Conservation (phyloP, 2,329 filamentous ascomycete genomes). For the Sordariomycetes sp. region DNA sequence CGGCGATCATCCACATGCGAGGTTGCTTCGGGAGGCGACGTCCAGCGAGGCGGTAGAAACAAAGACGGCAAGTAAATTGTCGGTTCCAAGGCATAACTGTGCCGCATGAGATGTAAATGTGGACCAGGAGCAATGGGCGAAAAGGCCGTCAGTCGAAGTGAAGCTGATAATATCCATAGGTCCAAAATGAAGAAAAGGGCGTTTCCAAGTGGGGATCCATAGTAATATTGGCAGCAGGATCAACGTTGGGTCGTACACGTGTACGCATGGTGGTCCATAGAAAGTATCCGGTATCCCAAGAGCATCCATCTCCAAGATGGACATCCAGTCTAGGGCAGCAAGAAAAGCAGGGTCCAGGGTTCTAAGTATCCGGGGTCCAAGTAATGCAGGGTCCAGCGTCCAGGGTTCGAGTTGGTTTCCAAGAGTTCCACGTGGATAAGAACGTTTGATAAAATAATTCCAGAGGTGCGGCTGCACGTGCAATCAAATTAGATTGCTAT, state of each 20-base stretch:
- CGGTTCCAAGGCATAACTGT: background rate
- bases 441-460: background rate
- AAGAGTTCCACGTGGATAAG: background rate
- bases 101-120: background rate
- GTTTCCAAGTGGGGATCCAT: background rate
- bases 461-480: slow-evolving; percentile 15
- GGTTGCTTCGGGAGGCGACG: background rate
- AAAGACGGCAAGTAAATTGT: background rate
- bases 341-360: slow-evolving; percentile 5
- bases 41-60: too few relatives aligned
- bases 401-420: background rate
- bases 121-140: background rate
- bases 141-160: background rate
- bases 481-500: slow-evolving; percentile 19
- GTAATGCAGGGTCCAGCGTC: background rate
- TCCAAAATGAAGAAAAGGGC: background rate
- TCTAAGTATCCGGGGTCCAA: background rate
- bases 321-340: background rate
- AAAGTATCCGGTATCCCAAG: too few relatives aligned
- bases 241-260: background rate
- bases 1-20: background rate
- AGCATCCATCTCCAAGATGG: too few relatives aligned
- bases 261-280: background rate
- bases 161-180: background rate
- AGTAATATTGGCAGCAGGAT: background rate